Evolutionary conservation across 2,329 filamentous ascomycete genomes (phyloP).

Genomic region (Massarina eburnea): DNA sequence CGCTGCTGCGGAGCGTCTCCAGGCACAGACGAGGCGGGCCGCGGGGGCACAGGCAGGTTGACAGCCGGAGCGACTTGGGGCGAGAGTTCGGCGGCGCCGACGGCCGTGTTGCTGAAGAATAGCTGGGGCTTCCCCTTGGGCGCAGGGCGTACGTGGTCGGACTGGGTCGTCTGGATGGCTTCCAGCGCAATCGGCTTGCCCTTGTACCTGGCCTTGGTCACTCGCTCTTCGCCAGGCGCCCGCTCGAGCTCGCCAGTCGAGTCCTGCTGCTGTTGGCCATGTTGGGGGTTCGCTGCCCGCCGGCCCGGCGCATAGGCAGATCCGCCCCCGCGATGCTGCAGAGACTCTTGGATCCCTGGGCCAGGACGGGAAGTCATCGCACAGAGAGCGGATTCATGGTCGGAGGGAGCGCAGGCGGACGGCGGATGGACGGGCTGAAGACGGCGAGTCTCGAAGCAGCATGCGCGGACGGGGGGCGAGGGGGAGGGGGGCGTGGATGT

Average conservation of each 20-base stretch:
- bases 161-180: slow-evolving; percentile 18
- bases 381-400: slow-evolving; percentile 44
- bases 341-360: slow-evolving; percentile 42
- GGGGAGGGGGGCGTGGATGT: neutral
- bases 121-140: slow-evolving; percentile 39
- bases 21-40: slow-evolving; percentile 34
- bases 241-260: slow-evolving; percentile 35
- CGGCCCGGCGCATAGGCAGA: slow-evolving; percentile 25
- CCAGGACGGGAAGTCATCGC: slow-evolving; percentile 49
- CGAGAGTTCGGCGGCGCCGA: slow-evolving; percentile 16
- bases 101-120: slow-evolving; percentile 33
- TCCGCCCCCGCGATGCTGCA: slow-evolving; percentile 39
- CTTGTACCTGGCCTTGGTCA: slow-evolving; percentile 14
- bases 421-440: slow-evolving; percentile 13
- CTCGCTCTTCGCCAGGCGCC: slow-evolving; percentile 20
- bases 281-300: slow-evolving; percentile 26
- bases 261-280: slow-evolving; percentile 36
- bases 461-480: neutral
- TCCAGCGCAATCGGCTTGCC: slow-evolving; percentile 15
- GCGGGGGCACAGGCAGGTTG: slow-evolving; percentile 37
- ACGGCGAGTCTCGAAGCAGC: too few relatives aligned
- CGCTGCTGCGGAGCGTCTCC: slow-evolving; percentile 25
- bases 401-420: slow-evolving; percentile 31
- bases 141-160: slow-evolving; percentile 24
- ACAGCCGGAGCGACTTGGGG: slow-evolving; percentile 22